phyloP scores from a whole-genome alignment of 176 grass and related monocot genomes.

The Luzula sylvatica region DNA sequence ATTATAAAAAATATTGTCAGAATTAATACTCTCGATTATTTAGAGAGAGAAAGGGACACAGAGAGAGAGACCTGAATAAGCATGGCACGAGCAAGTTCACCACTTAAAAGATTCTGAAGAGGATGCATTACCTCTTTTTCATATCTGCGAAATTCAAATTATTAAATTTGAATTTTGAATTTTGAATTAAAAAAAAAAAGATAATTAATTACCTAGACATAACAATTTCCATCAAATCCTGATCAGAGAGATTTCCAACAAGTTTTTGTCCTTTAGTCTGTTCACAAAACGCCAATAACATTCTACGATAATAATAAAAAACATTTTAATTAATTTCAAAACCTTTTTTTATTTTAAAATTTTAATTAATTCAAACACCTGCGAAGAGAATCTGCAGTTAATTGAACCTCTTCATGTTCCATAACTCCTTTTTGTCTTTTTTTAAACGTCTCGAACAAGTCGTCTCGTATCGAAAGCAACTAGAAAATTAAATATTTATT shows the following conservation, averaged over 20 bases:
- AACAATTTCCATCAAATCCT: slow-evolving; percentile 61
- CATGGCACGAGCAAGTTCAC: slow-evolving; percentile 82
- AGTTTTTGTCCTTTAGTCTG: slow-evolving; percentile 53
- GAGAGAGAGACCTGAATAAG: slow-evolving; percentile 77
- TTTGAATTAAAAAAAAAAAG: too few relatives aligned
- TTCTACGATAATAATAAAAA: slow-evolving; percentile 33
- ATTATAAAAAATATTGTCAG: slow-evolving; percentile 22
- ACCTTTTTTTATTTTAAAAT: too few relatives aligned
- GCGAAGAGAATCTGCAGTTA: slow-evolving; percentile 70
- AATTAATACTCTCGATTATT: slow-evolving; percentile 13
- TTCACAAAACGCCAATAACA: slow-evolving; percentile 76
- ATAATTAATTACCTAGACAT: slow-evolving; percentile 46
- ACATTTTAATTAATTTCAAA: too few relatives aligned
- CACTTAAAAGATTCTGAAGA: slow-evolving; percentile 53
- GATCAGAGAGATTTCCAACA: slow-evolving; percentile 33
- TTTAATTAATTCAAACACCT: too few relatives aligned
- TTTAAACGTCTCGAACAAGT: slow-evolving; percentile 95
- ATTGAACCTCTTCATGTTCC: slow-evolving; percentile 70
- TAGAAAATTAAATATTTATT: slow-evolving; percentile 20
- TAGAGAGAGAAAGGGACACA: slow-evolving; percentile 1
- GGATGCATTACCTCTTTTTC: slow-evolving; percentile 78
- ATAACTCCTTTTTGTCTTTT: slow-evolving; percentile 77
- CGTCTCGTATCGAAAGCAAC: slow-evolving; percentile 86
- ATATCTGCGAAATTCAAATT: slow-evolving; percentile 47
- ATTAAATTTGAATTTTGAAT: background rate